phyloP scores from a whole-genome alignment of 768 basidiomycete species.

The Cystobasidium onofrii region DNA sequence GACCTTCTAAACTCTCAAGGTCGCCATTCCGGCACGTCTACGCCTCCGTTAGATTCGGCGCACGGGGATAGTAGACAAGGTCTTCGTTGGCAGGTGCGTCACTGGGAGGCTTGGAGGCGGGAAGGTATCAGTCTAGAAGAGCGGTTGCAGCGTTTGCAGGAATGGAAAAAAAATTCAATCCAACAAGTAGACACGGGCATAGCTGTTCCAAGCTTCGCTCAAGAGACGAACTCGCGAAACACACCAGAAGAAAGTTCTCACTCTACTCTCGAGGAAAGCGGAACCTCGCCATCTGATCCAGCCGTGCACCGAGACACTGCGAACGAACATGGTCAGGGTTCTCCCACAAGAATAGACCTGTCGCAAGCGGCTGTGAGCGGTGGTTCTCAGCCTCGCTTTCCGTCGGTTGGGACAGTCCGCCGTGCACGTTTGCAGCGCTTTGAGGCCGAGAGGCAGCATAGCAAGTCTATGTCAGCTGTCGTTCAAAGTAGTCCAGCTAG shows the following conservation, averaged over 20 bases:
- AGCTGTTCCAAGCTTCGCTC: too few species aligned
- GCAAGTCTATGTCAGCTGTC: constrained; percentile 2
- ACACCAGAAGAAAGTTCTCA: neutral
- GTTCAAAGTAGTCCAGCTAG: neutral
- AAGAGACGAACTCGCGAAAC: too few species aligned
- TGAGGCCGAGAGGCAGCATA: constrained; percentile 5
- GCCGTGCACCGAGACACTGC: neutral
- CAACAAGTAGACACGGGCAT: too few species aligned
- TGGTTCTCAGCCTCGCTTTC: neutral
- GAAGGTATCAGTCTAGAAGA: constrained; percentile 9
- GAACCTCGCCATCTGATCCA: neutral
- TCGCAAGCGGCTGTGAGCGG: neutral
- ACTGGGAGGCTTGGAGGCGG: constrained; percentile 30
- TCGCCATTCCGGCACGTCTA: neutral
- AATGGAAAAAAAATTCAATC: neutral
- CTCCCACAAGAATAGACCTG: neutral
- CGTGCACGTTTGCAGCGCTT: constrained; percentile 17
- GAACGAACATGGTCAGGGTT: neutral
- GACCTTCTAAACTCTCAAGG: constrained; percentile 11
- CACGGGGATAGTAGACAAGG: neutral
- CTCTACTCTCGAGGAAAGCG: neutral
- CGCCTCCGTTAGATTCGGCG: neutral
- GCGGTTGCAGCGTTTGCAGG: neutral
- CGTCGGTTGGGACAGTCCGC: constrained; percentile 9
- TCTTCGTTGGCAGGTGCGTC: neutral